Base-by-base conservation (phyloP, 768 basidiomycete species). In the Tricholoma terreum region DNA sequence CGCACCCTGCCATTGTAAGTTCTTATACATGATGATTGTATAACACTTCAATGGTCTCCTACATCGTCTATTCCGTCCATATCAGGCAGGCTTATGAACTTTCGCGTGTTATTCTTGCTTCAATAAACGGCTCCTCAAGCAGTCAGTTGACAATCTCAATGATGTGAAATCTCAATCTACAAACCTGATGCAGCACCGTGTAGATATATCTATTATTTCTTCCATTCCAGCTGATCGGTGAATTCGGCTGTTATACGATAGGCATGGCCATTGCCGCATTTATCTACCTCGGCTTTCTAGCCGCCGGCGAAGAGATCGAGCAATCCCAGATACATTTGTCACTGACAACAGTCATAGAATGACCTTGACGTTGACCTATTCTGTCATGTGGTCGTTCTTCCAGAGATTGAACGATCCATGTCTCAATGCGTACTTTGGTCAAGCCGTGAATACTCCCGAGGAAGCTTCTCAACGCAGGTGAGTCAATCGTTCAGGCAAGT, bases 121-220 rank as follows among this genome's bases (percentile, higher is more conserved):
- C 40, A 9, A 27, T 27, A 53, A n/a, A n/a, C n/a, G n/a, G n/a
- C n/a, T n/a, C n/a, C 45, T 49, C 56, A 71, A 73, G 56, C 73
- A 77, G 71, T 75, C 55, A 64, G 72, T 27, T 33, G 30, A 30
- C 36, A 34, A 17, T 17, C 17, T 24, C 19, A 9, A 15, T 21
- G 6, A 55, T 33, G 38, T 48, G 40, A n/a, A 57, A 27, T 45
- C 45, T 51, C 34, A 35, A 57, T 3, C 33, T 33, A 19, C 36
- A n/a, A n/a, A 9, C 21, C 30, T 7, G 15, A 31, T 58, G 14
- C 46, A 80, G 84, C 65, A 86, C 84, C 38, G 83, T 87, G 35
- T 87, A 84, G 86, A 66, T 86, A 21, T 91, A 89, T 68, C 78
- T 89, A 2, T 87, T 90, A 75, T 85, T 87, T 69, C 75, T 91